Evolutionary conservation across 257 asterid species (phyloP), one percentile per base, ranked within the genome.

Genomic region (Mentha longifolia): DNA sequence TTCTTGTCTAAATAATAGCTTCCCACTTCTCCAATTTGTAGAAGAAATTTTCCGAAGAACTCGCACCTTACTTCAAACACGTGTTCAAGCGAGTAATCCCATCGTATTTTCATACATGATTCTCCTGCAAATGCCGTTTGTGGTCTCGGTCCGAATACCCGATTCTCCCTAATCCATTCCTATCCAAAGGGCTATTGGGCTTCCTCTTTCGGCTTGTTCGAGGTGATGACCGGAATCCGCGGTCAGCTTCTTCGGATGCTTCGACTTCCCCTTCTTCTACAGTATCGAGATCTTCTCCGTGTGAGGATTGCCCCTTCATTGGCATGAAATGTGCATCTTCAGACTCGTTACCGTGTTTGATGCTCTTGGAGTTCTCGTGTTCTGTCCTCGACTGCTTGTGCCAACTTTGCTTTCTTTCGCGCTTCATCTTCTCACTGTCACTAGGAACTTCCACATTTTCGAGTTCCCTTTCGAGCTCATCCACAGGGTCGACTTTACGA

Each of bases 211-310:
- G 88, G 78, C 45, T 71, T 0, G 81, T 56, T 78, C 74, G 79
- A 28, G 96, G 97, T 7, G 39, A 33, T 33, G 96, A 88, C 41
- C 45, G 84, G 73, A 74, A 73, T 9, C 74, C 88, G 43, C 81
- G 39, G 41, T 80, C 88, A 37, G 62, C 82, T 72, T 73, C 81
- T 69, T 87, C 90, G 58, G 82, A 76, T 16, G 83, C 81, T 46
- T 79, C 96, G 2, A 89, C 77, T 79, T 92, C 98, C 35, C 98
- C 96, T 80, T 92, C 98, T 81, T 92, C 96, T 7, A 86, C 94
- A 3, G 77, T 68, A 42, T 83, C 88, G 28, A 76, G 74, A 74
- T 86, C 92, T 30, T 79, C 84, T 54, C 76, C 81, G 8, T 70
- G 81, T 1, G 84, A 72, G 6, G 80, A 77, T 65, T 82, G 87